Evolutionary conservation across 2,329 filamentous ascomycete species (phyloP).

Genomic region (Claviceps arundinis): DNA sequence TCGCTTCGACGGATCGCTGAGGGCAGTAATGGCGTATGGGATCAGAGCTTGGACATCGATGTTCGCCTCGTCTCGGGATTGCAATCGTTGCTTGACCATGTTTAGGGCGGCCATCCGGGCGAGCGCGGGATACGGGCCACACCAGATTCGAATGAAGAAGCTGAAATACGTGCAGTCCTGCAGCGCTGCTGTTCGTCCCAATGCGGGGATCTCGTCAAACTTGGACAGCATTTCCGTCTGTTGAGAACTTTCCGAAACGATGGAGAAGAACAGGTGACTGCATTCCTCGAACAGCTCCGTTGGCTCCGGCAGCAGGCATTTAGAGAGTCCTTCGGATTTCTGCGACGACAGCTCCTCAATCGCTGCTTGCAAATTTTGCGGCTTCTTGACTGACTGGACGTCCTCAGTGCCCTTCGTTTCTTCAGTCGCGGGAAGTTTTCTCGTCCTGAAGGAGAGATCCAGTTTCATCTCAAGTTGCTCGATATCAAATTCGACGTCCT

Average conservation of each 20-base stretch:
- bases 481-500: slow-evolving; percentile 57
- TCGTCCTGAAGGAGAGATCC: slow-evolving; percentile 52
- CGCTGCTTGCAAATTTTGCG: slow-evolving; percentile 25
- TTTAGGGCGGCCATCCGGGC: slow-evolving; percentile 58
- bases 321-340: slow-evolving; percentile 24
- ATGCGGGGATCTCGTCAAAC: slow-evolving; percentile 41
- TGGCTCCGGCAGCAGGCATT: slow-evolving; percentile 38
- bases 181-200: slow-evolving; percentile 40
- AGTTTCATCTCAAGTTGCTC: slow-evolving; percentile 63
- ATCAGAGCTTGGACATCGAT: slow-evolving; percentile 65
- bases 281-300: slow-evolving; percentile 44
- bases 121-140: slow-evolving; percentile 53
- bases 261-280: slow-evolving; percentile 43
- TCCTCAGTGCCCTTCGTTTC: slow-evolving; percentile 25
- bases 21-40: slow-evolving; percentile 66
- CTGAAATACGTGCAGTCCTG: slow-evolving; percentile 56
- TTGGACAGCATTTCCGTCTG: slow-evolving; percentile 26
- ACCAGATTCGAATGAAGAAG: slow-evolving; percentile 67
- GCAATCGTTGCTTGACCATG: slow-evolving; percentile 44
- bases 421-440: slow-evolving; percentile 36
- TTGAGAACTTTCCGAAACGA: slow-evolving; percentile 31
- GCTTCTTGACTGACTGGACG: slow-evolving; percentile 13
- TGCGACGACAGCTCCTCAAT: slow-evolving; percentile 25
- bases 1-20: slow-evolving; percentile 62
- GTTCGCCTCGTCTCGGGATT: slow-evolving; percentile 31